Base-by-base conservation (phyloP, 2,329 filamentous ascomycete genomes). In the Clonostachys chloroleuca region DNA sequence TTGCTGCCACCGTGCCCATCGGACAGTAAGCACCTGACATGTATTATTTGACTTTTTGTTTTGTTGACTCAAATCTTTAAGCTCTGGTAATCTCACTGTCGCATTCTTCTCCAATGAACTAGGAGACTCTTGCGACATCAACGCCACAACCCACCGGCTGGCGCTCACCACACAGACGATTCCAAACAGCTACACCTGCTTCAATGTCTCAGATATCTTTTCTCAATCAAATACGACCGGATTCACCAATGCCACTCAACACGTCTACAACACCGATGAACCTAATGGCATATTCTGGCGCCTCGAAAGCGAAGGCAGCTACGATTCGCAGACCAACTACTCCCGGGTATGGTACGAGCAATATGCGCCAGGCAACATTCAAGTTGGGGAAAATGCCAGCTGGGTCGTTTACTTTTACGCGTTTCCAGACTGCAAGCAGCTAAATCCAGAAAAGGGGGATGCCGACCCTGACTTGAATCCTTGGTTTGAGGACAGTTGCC, bases 401-500 rank as follows among this genome's bases (percentile, higher is more conserved):
- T 39, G 36, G 36, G 36, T 39, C 14, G 36, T 39, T n/a, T 18
- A 39, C 36, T 39, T 39, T 18, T 39, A 39, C 12, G 36, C 36
- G 12, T 39, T 39, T 12, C 7, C 14, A 12, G 36, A 39, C 36
- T 39, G 36, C 36, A 6, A 39, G 36, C 36, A 39, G 12, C 36
- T n/a, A 18, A 12, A 39, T n/a, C 36, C 36, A n/a, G 36, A 12
- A 12, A n/a, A 39, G 7, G 36, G 5, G 7, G 36, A 39, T 8
- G 7, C 14, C 7, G 44, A 42, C 20, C 12, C 34, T 10, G 46
- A 51, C 30, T 18, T 24, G 6, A 44, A 24, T 24, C 48, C 48
- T 34, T 52, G 48, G 48, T 50, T 47, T 12, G 50, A 52, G 43
- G 50, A 43, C 6, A 50, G 48, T 20, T 52, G 50, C 20, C 50